Evolutionary conservation across 345 rosid genomes (phyloP), one percentile per base, ranked within the genome.

Genomic region (Eutrema heterophyllum): DNA sequence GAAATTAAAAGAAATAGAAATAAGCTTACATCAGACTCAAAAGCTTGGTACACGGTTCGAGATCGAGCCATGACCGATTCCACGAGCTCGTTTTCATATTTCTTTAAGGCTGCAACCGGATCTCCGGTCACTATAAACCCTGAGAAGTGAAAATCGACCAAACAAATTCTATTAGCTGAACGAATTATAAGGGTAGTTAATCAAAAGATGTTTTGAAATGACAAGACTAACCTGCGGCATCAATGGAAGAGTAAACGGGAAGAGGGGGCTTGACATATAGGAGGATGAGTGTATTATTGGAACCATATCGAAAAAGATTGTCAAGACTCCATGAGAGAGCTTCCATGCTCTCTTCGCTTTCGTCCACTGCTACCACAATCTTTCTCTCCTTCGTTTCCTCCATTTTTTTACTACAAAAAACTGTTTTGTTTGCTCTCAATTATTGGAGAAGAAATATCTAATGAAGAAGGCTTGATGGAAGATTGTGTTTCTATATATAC

Each of bases 341-440:
- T 54, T 81, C 70, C 97, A 91, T 93, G 83, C 98, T 94, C 83
- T 89, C 97, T 72, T 84, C 83, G 13, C 97, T 89, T 85, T 88
- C 95, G 55, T 94, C 98, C 48, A 94, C 91, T 9, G 96, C 97
- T 70, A 89, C 95, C 61, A 87, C 93, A 18, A 94, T 79, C 73
- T 81, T 89, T 35, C 67, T 78, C 48, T 75, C 72, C 67, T 50
- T 72, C n/a, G 18, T 74, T 59, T 69, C 75, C 40, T 68, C 78
- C 76, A 74, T 79, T 61, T 56, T 24, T 3, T 56, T 55, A 16
- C 16, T 21, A 24, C 1, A 1, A 24, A 9, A n/a, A 36, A 26
- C 9, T 44, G 7, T 11, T 55, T 39, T 33, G 4, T 41, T 51
- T 67, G 45, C 14, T 58, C 57, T 40, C 7, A 39, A 4, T 67